Percentiles rank a stretch among this genome's conserved stretches.
Conservation (phyloP, 2,329 filamentous ascomycete species). For the Cladorrhinum sp. region DNA sequence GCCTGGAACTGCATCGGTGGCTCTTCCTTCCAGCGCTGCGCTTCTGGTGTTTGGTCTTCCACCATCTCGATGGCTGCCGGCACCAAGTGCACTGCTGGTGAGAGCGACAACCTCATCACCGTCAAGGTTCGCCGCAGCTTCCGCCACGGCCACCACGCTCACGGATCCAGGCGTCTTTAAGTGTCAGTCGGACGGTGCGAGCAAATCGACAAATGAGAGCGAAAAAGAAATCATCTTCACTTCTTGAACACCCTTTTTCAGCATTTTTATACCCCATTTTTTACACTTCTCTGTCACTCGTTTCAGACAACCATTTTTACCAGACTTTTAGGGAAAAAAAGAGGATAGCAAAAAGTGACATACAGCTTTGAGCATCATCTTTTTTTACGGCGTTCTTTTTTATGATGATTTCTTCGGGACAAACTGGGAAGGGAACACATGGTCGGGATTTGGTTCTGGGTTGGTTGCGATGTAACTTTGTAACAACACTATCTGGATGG, state of each 20-base stretch:
- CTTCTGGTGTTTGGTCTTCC: conserved; percentile 45
- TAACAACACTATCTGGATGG: background rate
- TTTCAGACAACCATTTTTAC: background rate
- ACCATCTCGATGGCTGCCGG: conserved; percentile 43
- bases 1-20: conserved; percentile 49
- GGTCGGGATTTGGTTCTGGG: background rate
- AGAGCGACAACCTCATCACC: conserved; percentile 15
- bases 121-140: conserved; percentile 11
- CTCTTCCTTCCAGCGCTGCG: conserved; percentile 51
- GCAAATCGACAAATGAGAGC: background rate
- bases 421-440: no score
- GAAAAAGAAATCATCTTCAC: background rate
- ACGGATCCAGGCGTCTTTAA: conserved; percentile 5
- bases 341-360: background rate
- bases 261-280: conserved; percentile 1
- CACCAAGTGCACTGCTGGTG: conserved; percentile 43
- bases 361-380: background rate
- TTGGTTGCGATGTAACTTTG: background rate
- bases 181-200: background rate
- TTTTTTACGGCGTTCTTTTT: background rate
- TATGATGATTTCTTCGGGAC: background rate
- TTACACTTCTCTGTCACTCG: conserved; percentile 5
- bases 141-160: background rate
- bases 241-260: conserved; percentile 2
- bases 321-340: conserved; percentile 3